phyloP scores from a whole-genome alignment of 768 basidiomycete genomes.

The Ramaria rubella region DNA sequence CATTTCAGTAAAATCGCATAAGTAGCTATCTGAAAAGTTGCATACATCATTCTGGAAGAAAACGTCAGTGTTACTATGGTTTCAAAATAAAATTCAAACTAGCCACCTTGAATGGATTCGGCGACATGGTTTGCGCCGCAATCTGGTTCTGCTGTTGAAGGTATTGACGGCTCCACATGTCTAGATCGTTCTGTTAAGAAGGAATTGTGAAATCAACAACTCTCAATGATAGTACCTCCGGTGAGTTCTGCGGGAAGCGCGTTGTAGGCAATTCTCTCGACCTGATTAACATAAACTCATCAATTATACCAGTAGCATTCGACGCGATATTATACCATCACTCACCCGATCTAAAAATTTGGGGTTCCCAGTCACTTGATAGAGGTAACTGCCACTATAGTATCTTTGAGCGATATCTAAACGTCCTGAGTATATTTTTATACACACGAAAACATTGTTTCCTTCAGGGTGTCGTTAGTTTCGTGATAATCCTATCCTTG shows the following conservation, averaged over 20 bases:
- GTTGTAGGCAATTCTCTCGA: constrained; percentile 46
- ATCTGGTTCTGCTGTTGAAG: constrained; percentile 55
- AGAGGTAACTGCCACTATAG: constrained; percentile 44
- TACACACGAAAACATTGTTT: constrained; percentile 55
- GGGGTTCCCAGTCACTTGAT: constrained; percentile 49
- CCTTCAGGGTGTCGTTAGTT: constrained; percentile 24
- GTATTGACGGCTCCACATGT: constrained; percentile 56
- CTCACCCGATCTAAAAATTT: constrained; percentile 44
- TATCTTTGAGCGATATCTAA: not conserved
- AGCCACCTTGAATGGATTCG: constrained; percentile 24
- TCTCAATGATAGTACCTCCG: constrained; percentile 27
- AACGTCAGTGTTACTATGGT: not conserved
- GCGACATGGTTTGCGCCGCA: constrained; percentile 48
- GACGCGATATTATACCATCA: not conserved
- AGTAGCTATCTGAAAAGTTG: not conserved
- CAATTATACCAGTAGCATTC: too few relatives aligned
- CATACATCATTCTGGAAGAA: not conserved
- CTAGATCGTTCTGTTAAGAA: constrained; percentile 20
- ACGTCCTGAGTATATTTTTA: not conserved
- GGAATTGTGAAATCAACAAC: not conserved
- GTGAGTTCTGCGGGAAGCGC: constrained; percentile 44
- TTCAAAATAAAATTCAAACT: not conserved
- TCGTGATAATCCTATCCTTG: not conserved
- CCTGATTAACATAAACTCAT: constrained; percentile 16
- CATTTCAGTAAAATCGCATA: not conserved